Conservation (phyloP, 768 basidiomycete genomes). For the Postia placenta region DNA sequence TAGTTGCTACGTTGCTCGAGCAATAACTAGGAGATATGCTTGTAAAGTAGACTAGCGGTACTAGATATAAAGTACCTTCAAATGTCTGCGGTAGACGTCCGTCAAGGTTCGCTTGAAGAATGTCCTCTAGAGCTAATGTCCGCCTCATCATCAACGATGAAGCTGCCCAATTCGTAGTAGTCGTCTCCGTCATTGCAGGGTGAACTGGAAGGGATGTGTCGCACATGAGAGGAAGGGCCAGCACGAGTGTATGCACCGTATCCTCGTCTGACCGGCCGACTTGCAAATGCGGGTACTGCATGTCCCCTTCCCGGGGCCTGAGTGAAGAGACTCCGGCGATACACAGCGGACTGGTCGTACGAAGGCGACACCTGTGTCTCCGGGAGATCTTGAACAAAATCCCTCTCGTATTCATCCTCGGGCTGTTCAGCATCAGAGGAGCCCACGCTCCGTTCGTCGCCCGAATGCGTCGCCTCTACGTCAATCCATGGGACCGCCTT, state of each 20-base stretch:
- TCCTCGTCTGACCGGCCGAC: slow-evolving; percentile 37
- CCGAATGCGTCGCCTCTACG: slow-evolving; percentile 71
- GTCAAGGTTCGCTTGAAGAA: slow-evolving; percentile 5
- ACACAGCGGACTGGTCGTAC: slow-evolving; percentile 68
- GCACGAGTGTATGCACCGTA: neutral
- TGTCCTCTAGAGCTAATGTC: slow-evolving; percentile 41
- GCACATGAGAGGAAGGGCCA: slow-evolving; percentile 25
- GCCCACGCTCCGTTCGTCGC: slow-evolving; percentile 69
- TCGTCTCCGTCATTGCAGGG: slow-evolving; percentile 52
- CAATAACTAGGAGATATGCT: too few species aligned
- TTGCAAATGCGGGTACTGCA: slow-evolving; percentile 48
- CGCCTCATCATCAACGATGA: slow-evolving; percentile 75
- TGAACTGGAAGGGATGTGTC: slow-evolving; percentile 49
- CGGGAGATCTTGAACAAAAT: slow-evolving; percentile 57
- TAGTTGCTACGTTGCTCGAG: too few species aligned
- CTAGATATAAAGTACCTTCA: too few species aligned
- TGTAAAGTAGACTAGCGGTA: too few species aligned
- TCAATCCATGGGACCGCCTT: slow-evolving; percentile 48
- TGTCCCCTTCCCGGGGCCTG: slow-evolving; percentile 43
- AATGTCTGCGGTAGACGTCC: too few species aligned
- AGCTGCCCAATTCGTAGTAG: slow-evolving; percentile 69
- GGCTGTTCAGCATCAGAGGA: slow-evolving; percentile 48
- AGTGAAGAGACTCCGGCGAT: slow-evolving; percentile 68
- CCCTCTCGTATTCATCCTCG: slow-evolving; percentile 65
- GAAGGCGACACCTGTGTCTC: slow-evolving; percentile 65